Evolutionary conservation across 345 rosid species (phyloP).

Genomic region (Eucalyptus albens): DNA sequence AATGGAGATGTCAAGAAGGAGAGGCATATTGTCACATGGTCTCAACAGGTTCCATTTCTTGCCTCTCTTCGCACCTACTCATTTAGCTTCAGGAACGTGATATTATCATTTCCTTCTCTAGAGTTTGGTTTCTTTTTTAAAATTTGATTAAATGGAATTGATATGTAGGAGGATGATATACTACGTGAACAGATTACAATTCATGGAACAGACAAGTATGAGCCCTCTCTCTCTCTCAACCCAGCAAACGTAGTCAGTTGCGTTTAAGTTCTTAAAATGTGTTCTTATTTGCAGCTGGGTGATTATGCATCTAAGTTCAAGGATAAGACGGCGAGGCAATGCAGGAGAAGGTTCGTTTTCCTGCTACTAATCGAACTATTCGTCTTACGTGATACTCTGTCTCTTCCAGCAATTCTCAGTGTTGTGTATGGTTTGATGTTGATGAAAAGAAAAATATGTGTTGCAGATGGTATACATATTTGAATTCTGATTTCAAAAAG

Average conservation of each 20-base stretch:
- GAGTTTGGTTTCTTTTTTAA: not conserved
- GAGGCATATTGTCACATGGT: constrained; percentile 75
- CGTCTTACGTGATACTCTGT: not conserved
- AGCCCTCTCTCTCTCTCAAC: not conserved
- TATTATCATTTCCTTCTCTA: not conserved
- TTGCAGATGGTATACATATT: constrained; percentile 88
- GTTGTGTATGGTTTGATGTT: not conserved
- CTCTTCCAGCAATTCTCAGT: not conserved
- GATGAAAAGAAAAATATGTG: not conserved
- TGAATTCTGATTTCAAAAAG: constrained; percentile 96
- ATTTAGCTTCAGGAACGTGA: not conserved
- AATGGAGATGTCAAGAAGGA: constrained; percentile 88
- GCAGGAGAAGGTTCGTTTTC: constrained; percentile 73
- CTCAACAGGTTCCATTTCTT: constrained; percentile 40
- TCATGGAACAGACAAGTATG: constrained; percentile 92
- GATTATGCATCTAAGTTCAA: constrained; percentile 85
- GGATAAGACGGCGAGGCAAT: constrained; percentile 95
- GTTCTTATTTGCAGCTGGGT: constrained; percentile 61
- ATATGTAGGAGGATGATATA: constrained; percentile 82
- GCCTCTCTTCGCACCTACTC: not conserved
- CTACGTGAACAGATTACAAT: constrained; percentile 71
- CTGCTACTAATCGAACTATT: not conserved
- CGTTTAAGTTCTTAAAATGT: not conserved
- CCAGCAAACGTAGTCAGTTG: not conserved
- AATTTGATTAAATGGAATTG: not conserved